Conservation (phyloP, 2,329 filamentous ascomycete genomes). For the Monilinia fructigena region DNA sequence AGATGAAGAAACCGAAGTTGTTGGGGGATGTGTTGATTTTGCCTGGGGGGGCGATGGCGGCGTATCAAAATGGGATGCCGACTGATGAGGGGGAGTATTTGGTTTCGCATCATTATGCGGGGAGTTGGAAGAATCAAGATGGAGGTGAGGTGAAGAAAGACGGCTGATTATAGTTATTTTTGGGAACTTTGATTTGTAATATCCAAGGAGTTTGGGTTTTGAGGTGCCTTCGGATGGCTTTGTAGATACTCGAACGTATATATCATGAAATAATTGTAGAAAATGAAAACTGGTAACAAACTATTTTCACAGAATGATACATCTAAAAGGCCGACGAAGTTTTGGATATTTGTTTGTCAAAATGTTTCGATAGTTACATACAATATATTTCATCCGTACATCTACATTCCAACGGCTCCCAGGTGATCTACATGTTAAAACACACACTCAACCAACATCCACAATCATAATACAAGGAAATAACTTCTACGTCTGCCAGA, state of each 20-base stretch:
- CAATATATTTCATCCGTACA: neutral
- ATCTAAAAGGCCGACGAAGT: neutral
- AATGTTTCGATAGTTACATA: neutral
- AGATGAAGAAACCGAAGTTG: neutral
- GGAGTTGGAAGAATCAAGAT: neutral
- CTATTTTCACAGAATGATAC: neutral
- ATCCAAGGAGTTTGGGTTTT: neutral
- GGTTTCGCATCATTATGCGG: neutral
- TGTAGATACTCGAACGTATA: neutral
- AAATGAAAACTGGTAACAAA: neutral
- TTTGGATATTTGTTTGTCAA: neutral
- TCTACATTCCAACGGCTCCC: neutral
- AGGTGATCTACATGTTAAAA: neutral
- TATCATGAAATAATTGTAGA: neutral
- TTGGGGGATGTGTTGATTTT: neutral
- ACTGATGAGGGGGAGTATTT: neutral
- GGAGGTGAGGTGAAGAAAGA: neutral
- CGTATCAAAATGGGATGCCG: neutral
- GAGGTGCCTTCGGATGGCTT: neutral
- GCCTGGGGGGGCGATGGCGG: neutral
- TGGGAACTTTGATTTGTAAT: neutral
- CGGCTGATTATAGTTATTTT: too few relatives aligned
- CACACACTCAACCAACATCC: neutral
- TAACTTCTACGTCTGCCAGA: neutral
- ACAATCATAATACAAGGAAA: slow-evolving; percentile 4